Base-by-base conservation (phyloP, 2,329 filamentous ascomycete genomes). In the Aciculosporium take region DNA sequence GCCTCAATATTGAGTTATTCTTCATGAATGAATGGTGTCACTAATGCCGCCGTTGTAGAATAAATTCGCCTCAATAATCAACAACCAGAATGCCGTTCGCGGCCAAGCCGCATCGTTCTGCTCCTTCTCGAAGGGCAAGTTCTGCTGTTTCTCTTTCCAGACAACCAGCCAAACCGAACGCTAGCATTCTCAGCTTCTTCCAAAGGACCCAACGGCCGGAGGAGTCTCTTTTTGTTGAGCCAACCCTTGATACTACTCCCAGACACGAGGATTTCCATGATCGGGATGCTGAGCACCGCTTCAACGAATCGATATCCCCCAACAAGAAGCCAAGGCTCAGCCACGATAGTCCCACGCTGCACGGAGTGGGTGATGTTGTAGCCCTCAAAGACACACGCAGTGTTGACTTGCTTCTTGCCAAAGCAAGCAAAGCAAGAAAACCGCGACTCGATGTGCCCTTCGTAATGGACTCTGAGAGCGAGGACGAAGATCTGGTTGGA, bases 161-260 rank as follows among this genome's bases (percentile, higher is more conserved):
- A 48, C 63, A 59, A 39, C 53, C 63, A 3, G 50, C 52, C 17
- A 63, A 62, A 30, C 62, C 64, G 1, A 84, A 84, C 51, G 66
- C 68, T 6, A 85, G 78, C 47, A 85, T 86, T 25, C 61, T 85
- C 12, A 84, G 62, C 47, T 87, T 85, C 57, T 87, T 87, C 55
- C 78, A 82, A 53, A 86, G 84, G 53, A 67, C 74, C 0, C 71
- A 75, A 30, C 71, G 72, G 40, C 63, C 71, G 43, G 69, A 80
- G 46, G 64, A 77, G 42, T 65, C 67, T 17, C 67, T 82, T 8
- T 81, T 84, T 48, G 57, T 68, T 0, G 60, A 56, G n/a, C 48
- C 53, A 13, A 33, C 48, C 3, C 40, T 50, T 2, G 51, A 49
- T 7, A n/a, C 42, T 10, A 42, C 45, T n/a, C 28, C 40, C 10